These are phyloP conservation scores for Artemisia argyi DNA, from an alignment of 129 eudicot species.

Conservation along the genomic window DNA sequence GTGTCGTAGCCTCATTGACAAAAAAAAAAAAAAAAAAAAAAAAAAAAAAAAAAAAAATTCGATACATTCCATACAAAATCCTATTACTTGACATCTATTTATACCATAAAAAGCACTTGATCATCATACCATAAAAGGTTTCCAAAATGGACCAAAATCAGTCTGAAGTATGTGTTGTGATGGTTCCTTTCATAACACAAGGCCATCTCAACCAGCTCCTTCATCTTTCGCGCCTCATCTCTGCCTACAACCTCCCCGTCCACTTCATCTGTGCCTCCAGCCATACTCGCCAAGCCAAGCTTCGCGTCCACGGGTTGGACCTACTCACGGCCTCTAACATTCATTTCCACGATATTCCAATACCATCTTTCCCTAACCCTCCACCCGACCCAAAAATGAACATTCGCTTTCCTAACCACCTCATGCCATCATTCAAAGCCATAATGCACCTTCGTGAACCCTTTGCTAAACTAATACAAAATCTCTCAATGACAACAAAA, in stretches of 20 bases:
- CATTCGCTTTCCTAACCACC: constrained; percentile 52
- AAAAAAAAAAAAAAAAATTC: too few species aligned
- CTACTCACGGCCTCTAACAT: constrained; percentile 28
- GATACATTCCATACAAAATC: too few species aligned
- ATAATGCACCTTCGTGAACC: constrained; percentile 43
- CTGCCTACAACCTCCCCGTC: constrained; percentile 54
- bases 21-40: too few species aligned
- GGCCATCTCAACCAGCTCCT: constrained; percentile 88
- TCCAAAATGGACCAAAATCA: constrained; percentile 26
- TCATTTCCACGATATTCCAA: constrained; percentile 63
- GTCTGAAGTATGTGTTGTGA: constrained; percentile 44
- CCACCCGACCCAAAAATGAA: constrained; percentile 48
- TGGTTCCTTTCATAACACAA: constrained; percentile 74
- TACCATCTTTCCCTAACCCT: constrained; percentile 43
- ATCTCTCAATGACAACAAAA: constrained; percentile 19
- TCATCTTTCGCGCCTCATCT: constrained; percentile 68
- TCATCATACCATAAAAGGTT: too few species aligned
- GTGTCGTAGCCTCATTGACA: too few species aligned
- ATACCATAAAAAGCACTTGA: too few species aligned
- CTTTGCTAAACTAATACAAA: constrained; percentile 8
- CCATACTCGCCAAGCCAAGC: constrained; percentile 62
- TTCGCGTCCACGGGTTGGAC: constrained; percentile 47
- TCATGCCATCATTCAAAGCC: constrained; percentile 44
- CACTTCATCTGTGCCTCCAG: constrained; percentile 58
- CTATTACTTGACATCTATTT: too few species aligned